A percentile compares a stretch with the other conserved stretches of the same genome.
These are phyloP conservation scores for Allium cepa DNA, from an alignment of 106 monocot species.

Conservation along the genomic window DNA sequence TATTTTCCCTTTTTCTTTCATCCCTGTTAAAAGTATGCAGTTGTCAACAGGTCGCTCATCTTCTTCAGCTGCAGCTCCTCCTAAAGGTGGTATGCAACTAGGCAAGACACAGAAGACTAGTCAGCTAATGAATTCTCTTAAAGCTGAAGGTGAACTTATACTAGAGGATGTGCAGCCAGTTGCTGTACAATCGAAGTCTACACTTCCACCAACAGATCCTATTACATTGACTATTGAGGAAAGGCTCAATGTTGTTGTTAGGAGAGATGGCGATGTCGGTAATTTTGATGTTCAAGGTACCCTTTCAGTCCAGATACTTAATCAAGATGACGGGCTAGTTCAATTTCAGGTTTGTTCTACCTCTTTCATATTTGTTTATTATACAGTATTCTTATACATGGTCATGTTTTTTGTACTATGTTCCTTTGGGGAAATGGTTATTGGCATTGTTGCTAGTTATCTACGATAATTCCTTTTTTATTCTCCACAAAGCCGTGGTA, in stretches of 20 bases:
- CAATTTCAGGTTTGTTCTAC: constrained; percentile 65
- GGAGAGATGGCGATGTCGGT: constrained; percentile 80
- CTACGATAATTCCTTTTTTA: too few relatives aligned
- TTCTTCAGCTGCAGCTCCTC: constrained; percentile 72
- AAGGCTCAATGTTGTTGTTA: constrained; percentile 59
- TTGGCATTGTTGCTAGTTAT: too few relatives aligned
- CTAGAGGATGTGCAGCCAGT: constrained; percentile 78
- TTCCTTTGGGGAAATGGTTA: too few relatives aligned
- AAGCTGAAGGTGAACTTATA: constrained; percentile 99
- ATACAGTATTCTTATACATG: not conserved
- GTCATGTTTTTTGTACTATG: not conserved
- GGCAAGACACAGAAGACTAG: constrained; percentile 80
- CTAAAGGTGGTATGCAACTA: constrained; percentile 91
- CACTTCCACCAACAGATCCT: constrained; percentile 77
- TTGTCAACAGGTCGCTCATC: constrained; percentile 53
- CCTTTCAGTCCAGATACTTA: constrained; percentile 88
- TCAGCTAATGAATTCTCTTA: constrained; percentile 87
- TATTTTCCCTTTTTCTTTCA: too few relatives aligned
- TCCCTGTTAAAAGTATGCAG: too few relatives aligned
- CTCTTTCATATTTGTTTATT: not conserved
- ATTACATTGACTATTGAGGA: constrained; percentile 89
- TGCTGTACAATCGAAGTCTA: constrained; percentile 31
- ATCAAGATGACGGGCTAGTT: constrained; percentile 88
- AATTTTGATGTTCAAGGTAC: constrained; percentile 96
- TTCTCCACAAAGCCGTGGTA: too few relatives aligned